Conservation (phyloP, 306 rosid species). For the Medicago truncatula region DNA sequence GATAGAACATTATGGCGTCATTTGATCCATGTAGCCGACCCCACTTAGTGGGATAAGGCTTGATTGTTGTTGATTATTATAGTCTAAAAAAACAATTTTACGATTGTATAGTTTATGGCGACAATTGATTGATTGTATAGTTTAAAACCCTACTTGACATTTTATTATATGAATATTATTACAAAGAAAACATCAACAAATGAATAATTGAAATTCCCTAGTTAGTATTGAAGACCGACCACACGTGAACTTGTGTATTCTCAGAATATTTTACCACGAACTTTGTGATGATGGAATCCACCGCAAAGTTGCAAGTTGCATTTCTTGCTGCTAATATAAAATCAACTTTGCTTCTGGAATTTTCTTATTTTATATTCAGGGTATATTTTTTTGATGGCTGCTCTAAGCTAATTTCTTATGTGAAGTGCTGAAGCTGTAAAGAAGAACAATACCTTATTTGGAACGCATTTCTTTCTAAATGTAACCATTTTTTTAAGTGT, state of each 20-base stretch:
- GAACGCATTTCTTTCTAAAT: slow-evolving; percentile 33
- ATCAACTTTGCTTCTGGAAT: slow-evolving; percentile 36
- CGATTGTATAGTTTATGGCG: too few species aligned
- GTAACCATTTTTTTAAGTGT: slow-evolving; percentile 16
- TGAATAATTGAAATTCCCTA: slow-evolving; percentile 22
- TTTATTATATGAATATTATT: slow-evolving; percentile 15
- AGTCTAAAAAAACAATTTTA: too few species aligned
- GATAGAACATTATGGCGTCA: too few species aligned
- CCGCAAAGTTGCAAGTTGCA: slow-evolving; percentile 42
- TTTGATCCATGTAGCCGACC: too few species aligned
- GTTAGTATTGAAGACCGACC: slow-evolving; percentile 43
- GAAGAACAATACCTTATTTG: slow-evolving; percentile 26
- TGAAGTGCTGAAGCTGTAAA: slow-evolving; percentile 49
- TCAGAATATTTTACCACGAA: slow-evolving; percentile 34
- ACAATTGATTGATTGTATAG: too few species aligned
- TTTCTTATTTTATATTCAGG: slow-evolving; percentile 37
- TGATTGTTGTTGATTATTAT: too few species aligned
- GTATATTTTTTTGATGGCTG: slow-evolving; percentile 16
- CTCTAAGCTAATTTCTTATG: slow-evolving; percentile 37
- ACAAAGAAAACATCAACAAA: background rate
- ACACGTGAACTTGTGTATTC: slow-evolving; percentile 43
- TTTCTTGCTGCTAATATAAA: slow-evolving; percentile 42
- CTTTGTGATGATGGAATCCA: slow-evolving; percentile 52
- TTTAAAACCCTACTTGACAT: slow-evolving; percentile 9
- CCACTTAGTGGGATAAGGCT: too few species aligned